Percentiles rank a stretch among this genome's conserved stretches.
Conservation (phyloP, 2,329 filamentous ascomycete genomes). For the Fusarium neocosmosporiellum region DNA sequence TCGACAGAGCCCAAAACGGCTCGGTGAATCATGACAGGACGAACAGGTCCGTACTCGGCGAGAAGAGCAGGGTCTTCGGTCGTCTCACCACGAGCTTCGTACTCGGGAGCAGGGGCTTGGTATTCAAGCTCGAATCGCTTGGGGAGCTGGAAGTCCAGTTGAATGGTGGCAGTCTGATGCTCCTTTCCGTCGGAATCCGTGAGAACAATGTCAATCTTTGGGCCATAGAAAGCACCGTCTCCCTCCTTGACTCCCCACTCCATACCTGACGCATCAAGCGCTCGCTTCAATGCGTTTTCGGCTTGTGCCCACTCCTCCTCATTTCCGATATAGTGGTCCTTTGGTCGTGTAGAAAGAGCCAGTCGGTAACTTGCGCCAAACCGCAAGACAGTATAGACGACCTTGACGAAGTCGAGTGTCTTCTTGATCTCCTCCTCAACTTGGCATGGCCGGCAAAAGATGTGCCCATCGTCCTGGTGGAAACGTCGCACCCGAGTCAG, state of each 20-base stretch:
- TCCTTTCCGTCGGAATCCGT: conserved; percentile 85
- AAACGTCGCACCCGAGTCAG: conserved; percentile 87
- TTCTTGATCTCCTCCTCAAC: conserved; percentile 79
- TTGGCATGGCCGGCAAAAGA: conserved; percentile 84
- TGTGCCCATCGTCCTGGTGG: conserved; percentile 91
- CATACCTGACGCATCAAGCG: conserved; percentile 73
- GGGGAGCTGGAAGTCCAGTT: conserved; percentile 90
- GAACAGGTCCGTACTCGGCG: conserved; percentile 66
- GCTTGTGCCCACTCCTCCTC: conserved; percentile 70
- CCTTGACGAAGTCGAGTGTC: conserved; percentile 79
- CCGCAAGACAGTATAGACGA: conserved; percentile 76
- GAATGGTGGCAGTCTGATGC: conserved; percentile 89
- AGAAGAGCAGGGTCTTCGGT: conserved; percentile 61
- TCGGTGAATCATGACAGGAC: conserved; percentile 84
- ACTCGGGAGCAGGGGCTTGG: conserved; percentile 72
- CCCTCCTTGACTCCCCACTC: conserved; percentile 81
- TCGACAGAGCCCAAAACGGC: conserved; percentile 88
- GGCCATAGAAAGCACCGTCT: conserved; percentile 90
- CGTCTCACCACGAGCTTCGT: conserved; percentile 64
- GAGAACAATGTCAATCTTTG: conserved; percentile 90
- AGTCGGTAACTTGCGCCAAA: conserved; percentile 77
- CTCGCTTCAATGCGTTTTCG: conserved; percentile 53
- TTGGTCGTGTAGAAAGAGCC: conserved; percentile 81
- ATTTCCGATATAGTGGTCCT: conserved; percentile 81
- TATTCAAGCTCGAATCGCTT: conserved; percentile 85